Base-by-base conservation (phyloP, 2,329 filamentous ascomycete species). In the Dendryphion nanum region DNA sequence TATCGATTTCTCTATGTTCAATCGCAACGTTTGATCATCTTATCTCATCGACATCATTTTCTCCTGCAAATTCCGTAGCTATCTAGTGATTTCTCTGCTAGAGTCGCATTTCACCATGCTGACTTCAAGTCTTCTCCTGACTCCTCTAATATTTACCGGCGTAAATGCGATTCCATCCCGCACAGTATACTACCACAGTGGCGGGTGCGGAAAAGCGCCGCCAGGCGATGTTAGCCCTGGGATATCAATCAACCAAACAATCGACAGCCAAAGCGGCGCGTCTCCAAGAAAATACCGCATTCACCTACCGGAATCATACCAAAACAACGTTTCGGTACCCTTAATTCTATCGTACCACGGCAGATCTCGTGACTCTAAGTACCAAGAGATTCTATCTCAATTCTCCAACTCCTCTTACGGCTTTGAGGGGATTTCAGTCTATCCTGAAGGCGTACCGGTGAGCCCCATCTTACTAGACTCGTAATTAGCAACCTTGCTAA, bases 341-440 rank as follows among this genome's bases (percentile, higher is more conserved):
- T 38, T 77, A 18, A 72, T 75, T 23, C 57, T 77, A 21, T 74
- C 74, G 5, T 76, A 69, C 47, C 73, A 76, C 40, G 74, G 73
- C 4, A 62, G 67, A 4, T 50, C 45, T 14, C 63, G 67, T 34
- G 55, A 59, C 19, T 62, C 64, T 26, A 45, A 55, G 26, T 57
- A 61, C 6, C 63, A 74, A 44, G 66, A 71, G 45, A 40, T 51
- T 3, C 60, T 75, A 3, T 70, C 71, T 6, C 64, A 69, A 31
- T 74, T 76, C 49, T 70, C 68, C 20, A 70, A 73, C 34, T 53
- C 66, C 12, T 51, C 54, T 1, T 67, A 67, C 41, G 74, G 73
- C 19, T 63, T 67, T 7, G 39, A 74, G 18, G 68, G 67, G 4
- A 67, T 76, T 26, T 61, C 61, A 2, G 63, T 72, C 4, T 77